Evolutionary conservation across 805 yeast genomes (phyloP).

Genomic region (Lachancea meyersii): DNA sequence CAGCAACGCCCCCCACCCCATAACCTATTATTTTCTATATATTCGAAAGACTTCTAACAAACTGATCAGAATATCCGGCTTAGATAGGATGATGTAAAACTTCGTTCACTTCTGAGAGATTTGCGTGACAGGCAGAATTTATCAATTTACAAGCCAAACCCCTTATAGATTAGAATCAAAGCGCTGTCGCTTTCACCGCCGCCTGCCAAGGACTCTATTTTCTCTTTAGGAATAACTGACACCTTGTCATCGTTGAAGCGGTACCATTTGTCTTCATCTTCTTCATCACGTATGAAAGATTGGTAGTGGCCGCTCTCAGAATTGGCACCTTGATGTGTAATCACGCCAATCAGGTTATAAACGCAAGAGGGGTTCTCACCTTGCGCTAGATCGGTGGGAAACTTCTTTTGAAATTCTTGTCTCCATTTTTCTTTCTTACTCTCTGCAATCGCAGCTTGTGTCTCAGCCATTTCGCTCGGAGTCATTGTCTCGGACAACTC

Average conservation of each 20-base stretch:
- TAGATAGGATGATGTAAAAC: not conserved
- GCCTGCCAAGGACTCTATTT: conserved; percentile 81
- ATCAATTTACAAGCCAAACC: conserved; percentile 49
- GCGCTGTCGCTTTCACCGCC: conserved; percentile 99
- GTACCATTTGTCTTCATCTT: conserved; percentile 83
- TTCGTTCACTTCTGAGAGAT: not conserved
- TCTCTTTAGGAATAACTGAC: conserved; percentile 66
- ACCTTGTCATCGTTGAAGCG: conserved; percentile 92
- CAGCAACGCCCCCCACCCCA: not conserved
- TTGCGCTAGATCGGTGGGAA: conserved; percentile 41
- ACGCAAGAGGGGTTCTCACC: conserved; percentile 85
- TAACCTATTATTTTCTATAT: not conserved
- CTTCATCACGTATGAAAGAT: conserved; percentile 70
- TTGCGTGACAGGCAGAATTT: not conserved
- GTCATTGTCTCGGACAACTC: conserved; percentile 28
- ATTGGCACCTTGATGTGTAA: conserved; percentile 91
- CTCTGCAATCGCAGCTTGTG: conserved; percentile 43
- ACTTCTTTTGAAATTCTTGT: conserved; percentile 38
- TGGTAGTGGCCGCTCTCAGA: conserved; percentile 98
- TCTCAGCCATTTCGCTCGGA: conserved; percentile 51
- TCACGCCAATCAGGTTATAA: conserved; percentile 73
- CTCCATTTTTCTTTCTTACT: conserved; percentile 45
- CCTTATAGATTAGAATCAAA: conserved; percentile 77
- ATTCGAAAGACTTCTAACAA: conserved; percentile 4
- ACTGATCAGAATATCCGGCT: not conserved